Evolutionary conservation across 108 stramenopile species (phyloP), one percentile per base, ranked within the genome.

Genomic region (Cyclotella choctawhatcheeana): DNA sequence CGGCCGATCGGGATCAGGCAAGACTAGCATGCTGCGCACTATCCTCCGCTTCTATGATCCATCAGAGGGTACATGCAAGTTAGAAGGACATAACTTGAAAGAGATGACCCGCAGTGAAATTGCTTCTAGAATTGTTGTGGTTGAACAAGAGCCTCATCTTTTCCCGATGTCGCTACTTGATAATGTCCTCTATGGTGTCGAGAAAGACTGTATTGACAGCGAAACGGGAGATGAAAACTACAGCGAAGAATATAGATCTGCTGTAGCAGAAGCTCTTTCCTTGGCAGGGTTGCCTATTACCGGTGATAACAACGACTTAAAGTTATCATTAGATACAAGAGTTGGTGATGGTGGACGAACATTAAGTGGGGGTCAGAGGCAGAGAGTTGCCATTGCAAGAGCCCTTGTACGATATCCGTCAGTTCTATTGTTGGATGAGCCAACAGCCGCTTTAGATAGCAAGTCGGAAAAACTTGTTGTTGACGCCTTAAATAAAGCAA

Each of bases 11-110:
- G 98, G 98, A 7, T 88, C 82, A 50, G 98, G 99, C 37, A 99
- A 99, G 81, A 88, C 88, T 18, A 92, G 96, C 22, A 82, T 97
- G 71, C 82, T 96, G 18, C 76, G 87, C 8, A 79, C 94, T 13
- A 79, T 98, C 24, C 79, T 97, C 55, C 86, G 98, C 7, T 96
- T 98, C 67, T 98, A 99, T 71, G 98, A 98, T 80, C 97, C 97
- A 24, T 72, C 83, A n/a, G 53, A 50, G 6, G 98, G 99, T 18
- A 67, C 58, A 18, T 85, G 96, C 27, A 60, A 58, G 13, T 25
- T 98, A 5, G 89, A 96, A 61, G 98, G 96, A 18, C 61, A 83
- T 37, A 77, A 93, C 72, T 71, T 99, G 66, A 81, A 68, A 43
- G 79, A 89, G 5, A 62, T 97, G 69, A 84, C 93, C 7, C 77